phyloP scores from a whole-genome alignment of 495 filamentous ascomycete genomes.

The Hyaloscypha hepaticicola region DNA sequence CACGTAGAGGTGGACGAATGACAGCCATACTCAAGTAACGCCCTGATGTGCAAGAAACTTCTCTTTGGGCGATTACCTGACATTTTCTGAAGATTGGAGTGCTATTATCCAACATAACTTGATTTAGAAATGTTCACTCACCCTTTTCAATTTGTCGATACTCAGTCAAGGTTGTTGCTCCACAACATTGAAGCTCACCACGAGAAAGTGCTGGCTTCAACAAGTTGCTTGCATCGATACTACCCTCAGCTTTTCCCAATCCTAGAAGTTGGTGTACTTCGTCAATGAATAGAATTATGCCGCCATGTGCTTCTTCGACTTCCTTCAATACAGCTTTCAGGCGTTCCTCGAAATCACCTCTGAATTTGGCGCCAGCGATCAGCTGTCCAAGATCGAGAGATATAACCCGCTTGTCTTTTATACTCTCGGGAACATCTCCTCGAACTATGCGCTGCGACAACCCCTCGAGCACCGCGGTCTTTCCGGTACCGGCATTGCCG shows the following conservation, averaged over 20 bases:
- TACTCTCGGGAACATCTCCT: slow-evolving; percentile 93
- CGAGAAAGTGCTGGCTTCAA: slow-evolving; percentile 91
- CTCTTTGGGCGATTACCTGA: too few species aligned
- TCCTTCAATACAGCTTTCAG: slow-evolving; percentile 89
- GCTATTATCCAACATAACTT: too few species aligned
- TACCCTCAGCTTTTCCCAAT: slow-evolving; percentile 91
- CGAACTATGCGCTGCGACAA: slow-evolving; percentile 86
- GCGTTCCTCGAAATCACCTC: slow-evolving; percentile 95
- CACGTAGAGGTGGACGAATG: too few species aligned
- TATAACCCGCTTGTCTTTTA: slow-evolving; percentile 91
- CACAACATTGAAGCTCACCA: slow-evolving; percentile 92
- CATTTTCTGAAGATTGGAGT: too few species aligned
- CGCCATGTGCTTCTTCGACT: slow-evolving; percentile 83
- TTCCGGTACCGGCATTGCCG: slow-evolving; percentile 88
- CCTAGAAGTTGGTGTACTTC: slow-evolving; percentile 91
- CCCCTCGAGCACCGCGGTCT: slow-evolving; percentile 93
- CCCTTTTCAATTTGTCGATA: slow-evolving; percentile 88
- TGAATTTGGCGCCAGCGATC: slow-evolving; percentile 93
- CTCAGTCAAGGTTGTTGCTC: slow-evolving; percentile 89
- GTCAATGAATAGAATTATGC: slow-evolving; percentile 92
- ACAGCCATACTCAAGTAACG: too few species aligned
- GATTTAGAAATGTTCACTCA: background rate
- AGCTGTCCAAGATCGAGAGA: slow-evolving; percentile 83
- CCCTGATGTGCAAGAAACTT: too few species aligned
- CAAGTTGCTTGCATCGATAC: slow-evolving; percentile 93